Evolutionary conservation across 116 monocot species (phyloP).

Genomic region (Zostera marina): DNA sequence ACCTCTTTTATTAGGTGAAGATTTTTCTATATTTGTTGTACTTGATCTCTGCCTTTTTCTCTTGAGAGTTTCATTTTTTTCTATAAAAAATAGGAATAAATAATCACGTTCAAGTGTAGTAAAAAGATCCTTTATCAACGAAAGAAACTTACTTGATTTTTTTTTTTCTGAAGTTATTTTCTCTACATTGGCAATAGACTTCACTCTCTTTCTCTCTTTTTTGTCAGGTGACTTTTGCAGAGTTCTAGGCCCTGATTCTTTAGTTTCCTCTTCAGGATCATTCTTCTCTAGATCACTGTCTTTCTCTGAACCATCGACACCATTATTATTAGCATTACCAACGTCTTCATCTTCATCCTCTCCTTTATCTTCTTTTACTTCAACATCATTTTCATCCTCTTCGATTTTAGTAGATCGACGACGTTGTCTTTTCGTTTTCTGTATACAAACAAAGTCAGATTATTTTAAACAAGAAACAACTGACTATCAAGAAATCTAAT

Average conservation of each 20-base stretch:
- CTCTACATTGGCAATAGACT: not conserved
- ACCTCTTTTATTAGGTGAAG: conserved; percentile 3
- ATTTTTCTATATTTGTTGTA: not conserved
- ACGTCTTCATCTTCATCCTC: not conserved
- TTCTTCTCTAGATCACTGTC: conserved; percentile 5
- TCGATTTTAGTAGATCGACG: not conserved
- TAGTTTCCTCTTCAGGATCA: conserved; percentile 6
- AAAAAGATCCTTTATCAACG: not conserved
- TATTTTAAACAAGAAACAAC: not conserved
- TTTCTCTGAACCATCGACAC: conserved; percentile 2
- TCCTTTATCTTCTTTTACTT: not conserved
- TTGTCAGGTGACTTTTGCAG: not conserved
- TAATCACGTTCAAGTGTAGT: not conserved
- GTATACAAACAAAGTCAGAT: not conserved
- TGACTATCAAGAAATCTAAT: not conserved
- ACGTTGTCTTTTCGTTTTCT: conserved; percentile 1
- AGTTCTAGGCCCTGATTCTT: not conserved
- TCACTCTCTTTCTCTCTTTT: conserved; percentile 3
- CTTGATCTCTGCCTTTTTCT: not conserved
- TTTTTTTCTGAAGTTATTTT: not conserved
- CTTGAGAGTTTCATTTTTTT: not conserved
- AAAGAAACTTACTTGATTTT: not conserved
- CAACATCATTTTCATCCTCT: not conserved
- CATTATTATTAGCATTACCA: not conserved
- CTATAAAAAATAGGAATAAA: not conserved